A percentile compares a stretch with the other conserved stretches of the same genome.
These are phyloP conservation scores for Ensete ventricosum DNA, from an alignment of 176 grass and related monocot genomes.

Conservation along the genomic window DNA sequence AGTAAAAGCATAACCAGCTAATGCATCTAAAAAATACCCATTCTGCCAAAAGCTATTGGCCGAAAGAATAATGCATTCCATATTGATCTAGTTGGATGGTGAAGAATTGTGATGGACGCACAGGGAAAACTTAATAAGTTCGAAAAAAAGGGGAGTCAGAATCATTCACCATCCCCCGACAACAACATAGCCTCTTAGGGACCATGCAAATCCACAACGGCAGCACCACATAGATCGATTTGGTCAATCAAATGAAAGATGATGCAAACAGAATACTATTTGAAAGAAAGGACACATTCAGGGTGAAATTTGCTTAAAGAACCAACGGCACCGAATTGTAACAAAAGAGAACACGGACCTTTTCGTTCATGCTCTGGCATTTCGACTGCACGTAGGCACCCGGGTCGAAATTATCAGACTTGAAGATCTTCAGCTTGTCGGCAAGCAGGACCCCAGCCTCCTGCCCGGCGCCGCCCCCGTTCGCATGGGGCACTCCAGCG, in stretches of 20 bases:
- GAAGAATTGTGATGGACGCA: no score
- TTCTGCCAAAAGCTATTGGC: no score
- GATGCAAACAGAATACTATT: background rate
- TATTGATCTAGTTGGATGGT: no score
- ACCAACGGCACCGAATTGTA: background rate
- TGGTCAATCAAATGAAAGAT: background rate
- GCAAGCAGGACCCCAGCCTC: slow-evolving; percentile 74
- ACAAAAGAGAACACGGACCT: slow-evolving; percentile 31
- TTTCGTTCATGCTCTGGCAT: slow-evolving; percentile 94
- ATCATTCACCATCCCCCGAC: background rate
- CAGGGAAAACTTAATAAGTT: no score
- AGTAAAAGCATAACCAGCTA: no score
- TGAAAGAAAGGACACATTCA: background rate
- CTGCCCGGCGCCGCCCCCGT: slow-evolving; percentile 9
- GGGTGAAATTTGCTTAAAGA: background rate
- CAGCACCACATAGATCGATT: background rate
- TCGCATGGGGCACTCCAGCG: background rate
- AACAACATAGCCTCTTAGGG: background rate
- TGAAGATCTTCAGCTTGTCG: slow-evolving; percentile 99
- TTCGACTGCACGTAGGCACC: slow-evolving; percentile 93
- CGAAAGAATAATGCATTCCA: no score
- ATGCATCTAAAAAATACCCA: no score
- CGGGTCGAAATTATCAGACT: slow-evolving; percentile 86
- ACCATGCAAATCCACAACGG: background rate
- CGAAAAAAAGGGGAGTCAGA: no score